Conservation (phyloP, 495 filamentous ascomycete genomes). For the Podospora conica region DNA sequence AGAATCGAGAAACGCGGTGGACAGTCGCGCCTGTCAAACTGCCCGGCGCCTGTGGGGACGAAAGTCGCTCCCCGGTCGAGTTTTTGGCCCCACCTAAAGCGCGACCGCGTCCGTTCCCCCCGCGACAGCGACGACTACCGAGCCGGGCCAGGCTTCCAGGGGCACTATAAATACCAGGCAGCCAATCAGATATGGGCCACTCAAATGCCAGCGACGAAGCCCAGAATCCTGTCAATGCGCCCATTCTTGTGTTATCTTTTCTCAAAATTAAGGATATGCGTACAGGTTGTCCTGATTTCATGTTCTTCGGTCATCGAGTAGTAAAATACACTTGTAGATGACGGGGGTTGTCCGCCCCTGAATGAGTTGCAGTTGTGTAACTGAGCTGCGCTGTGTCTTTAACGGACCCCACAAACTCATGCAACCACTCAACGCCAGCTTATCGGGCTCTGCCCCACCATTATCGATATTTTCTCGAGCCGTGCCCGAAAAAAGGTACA, state of each 20-base stretch:
- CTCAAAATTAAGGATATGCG: not conserved
- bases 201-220: not conserved
- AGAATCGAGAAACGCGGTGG: not conserved
- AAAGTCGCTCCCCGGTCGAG: not conserved
- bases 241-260: not conserved
- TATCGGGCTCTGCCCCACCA: conserved; percentile 28
- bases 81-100: conserved; percentile 14
- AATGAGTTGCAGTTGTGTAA: not conserved
- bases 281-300: not conserved
- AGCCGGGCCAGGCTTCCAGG: conserved; percentile 10
- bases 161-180: conserved; percentile 5
- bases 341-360: no score
- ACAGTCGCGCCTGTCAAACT: conserved; percentile 4
- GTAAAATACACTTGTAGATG: no score
- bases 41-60: not conserved
- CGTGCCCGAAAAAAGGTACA: not conserved
- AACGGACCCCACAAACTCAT: not conserved
- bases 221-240: not conserved
- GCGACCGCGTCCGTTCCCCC: conserved; percentile 33
- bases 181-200: not conserved
- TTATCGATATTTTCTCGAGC: not conserved
- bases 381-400: not conserved
- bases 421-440: conserved; percentile 21
- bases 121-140: conserved; percentile 20
- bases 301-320: not conserved